Percentiles rank a stretch among this genome's conserved stretches.
phyloP scores from a whole-genome alignment of 1,139 yeast genomes.

The Protomyces lactucae-debilis region DNA sequence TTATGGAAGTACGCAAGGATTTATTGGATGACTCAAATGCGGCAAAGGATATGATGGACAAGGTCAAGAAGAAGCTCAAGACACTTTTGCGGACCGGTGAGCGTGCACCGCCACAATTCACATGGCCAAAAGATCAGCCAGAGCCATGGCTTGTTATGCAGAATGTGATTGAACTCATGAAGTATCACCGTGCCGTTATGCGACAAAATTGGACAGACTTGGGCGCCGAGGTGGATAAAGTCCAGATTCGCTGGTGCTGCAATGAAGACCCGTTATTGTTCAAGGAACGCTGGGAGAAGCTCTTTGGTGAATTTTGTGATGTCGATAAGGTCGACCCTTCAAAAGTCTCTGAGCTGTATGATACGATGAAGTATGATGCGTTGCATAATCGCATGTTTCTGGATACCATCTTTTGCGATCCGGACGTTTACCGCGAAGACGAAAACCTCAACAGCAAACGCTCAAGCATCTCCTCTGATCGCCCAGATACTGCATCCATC shows the following conservation, averaged over 20 bases:
- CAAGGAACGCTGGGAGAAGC: slow-evolving; percentile 95
- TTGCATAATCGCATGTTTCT: slow-evolving; percentile 87
- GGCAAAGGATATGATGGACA: slow-evolving; percentile 96
- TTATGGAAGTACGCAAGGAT: slow-evolving; percentile 79
- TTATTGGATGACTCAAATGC: slow-evolving; percentile 95
- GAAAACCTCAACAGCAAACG: slow-evolving; percentile 19
- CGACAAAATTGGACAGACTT: slow-evolving; percentile 60
- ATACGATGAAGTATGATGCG: slow-evolving; percentile 98
- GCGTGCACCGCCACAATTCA: slow-evolving; percentile 97
- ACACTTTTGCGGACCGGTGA: slow-evolving; percentile 92
- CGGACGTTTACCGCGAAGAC: slow-evolving; percentile 40
- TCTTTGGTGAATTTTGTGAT: slow-evolving; percentile 84
- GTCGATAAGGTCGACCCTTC: slow-evolving; percentile 98
- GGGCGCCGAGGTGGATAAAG: slow-evolving; percentile 57
- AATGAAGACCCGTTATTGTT: slow-evolving; percentile 88
- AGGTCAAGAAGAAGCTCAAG: slow-evolving; percentile 92
- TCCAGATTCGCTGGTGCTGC: slow-evolving; percentile 91
- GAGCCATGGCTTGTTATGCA: slow-evolving; percentile 91
- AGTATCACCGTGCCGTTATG: slow-evolving; percentile 80
- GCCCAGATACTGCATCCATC: slow-evolving; percentile 9
- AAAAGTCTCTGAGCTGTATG: slow-evolving; percentile 91
- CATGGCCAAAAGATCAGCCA: slow-evolving; percentile 99
- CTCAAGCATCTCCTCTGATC: slow-evolving; percentile 10
- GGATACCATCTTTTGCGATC: slow-evolving; percentile 74
- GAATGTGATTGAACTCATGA: slow-evolving; percentile 93